A percentile compares a stretch with the other conserved stretches of the same genome.
Conservation (phyloP, 257 asterid genomes). For the Coffea canephora region DNA sequence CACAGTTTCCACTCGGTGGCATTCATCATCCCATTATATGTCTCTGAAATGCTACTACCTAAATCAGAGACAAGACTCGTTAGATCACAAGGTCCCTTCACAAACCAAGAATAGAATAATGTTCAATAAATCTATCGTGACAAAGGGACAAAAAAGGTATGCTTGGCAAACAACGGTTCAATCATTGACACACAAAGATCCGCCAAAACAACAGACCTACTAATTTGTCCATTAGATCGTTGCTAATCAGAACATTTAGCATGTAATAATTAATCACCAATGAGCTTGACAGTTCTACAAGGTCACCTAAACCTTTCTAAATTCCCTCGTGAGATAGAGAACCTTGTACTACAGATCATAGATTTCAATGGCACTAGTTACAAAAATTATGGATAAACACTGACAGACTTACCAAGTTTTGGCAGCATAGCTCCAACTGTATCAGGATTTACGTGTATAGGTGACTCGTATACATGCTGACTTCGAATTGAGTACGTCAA, state of each 20-base stretch:
- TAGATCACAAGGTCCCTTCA: not conserved
- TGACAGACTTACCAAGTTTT: conserved; percentile 59
- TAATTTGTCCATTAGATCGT: not conserved
- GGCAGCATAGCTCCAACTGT: conserved; percentile 97
- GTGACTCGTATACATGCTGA: conserved; percentile 75
- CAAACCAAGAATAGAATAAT: not conserved
- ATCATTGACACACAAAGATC: not conserved
- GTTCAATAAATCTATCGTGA: not conserved
- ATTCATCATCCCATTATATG: conserved; percentile 2
- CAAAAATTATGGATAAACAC: not conserved
- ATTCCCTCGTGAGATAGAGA: not conserved
- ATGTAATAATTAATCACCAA: not conserved
- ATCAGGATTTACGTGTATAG: conserved; percentile 68
- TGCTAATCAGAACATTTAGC: not conserved
- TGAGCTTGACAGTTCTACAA: not conserved
- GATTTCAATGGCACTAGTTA: not conserved
- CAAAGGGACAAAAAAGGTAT: not conserved
- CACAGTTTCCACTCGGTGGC: not conserved
- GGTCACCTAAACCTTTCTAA: not conserved
- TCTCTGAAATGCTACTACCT: not conserved
- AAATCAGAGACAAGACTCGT: not conserved
- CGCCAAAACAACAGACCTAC: not conserved
- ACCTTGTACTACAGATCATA: not conserved
- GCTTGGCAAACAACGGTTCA: not conserved
- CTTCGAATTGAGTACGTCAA: conserved; percentile 71